Evolutionary conservation across 345 rosid genomes (phyloP).

Genomic region (Schrenkiella parvula): DNA sequence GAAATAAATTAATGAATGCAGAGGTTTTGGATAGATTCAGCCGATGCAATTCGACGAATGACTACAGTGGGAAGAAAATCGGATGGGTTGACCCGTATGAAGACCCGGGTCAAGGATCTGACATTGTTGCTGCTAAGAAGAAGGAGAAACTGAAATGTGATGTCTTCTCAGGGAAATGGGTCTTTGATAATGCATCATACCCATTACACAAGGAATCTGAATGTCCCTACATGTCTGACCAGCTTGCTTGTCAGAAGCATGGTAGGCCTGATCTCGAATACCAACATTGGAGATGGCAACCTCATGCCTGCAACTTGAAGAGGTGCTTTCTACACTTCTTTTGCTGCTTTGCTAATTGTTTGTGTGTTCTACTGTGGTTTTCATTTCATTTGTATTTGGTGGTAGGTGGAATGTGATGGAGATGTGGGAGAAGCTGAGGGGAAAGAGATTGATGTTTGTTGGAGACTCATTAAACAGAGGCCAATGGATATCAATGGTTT

Average conservation of each 20-base stretch:
- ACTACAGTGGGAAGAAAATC: conserved; percentile 65
- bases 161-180: conserved; percentile 87
- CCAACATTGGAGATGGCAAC: conserved; percentile 98
- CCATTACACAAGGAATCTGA: conserved; percentile 79
- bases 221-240: conserved; percentile 98
- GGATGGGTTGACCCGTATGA: conserved; percentile 39
- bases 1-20: neutral
- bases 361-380: neutral
- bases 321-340: conserved; percentile 37
- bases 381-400: neutral
- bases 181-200: conserved; percentile 62
- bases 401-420: conserved; percentile 76
- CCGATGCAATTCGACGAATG: conserved; percentile 63
- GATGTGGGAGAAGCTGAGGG: conserved; percentile 97
- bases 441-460: conserved; percentile 91
- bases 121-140: neutral
- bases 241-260: conserved; percentile 91
- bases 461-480: conserved; percentile 97
- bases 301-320: conserved; percentile 76
- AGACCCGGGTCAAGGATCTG: conserved; percentile 31
- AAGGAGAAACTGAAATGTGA: conserved; percentile 51
- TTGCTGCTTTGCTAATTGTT: neutral
- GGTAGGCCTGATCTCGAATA: conserved; percentile 80
- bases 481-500: conserved; percentile 98
- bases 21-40: conserved; percentile 83